Conservation (phyloP, 2,329 filamentous ascomycete species). For the Capronia coronata region DNA sequence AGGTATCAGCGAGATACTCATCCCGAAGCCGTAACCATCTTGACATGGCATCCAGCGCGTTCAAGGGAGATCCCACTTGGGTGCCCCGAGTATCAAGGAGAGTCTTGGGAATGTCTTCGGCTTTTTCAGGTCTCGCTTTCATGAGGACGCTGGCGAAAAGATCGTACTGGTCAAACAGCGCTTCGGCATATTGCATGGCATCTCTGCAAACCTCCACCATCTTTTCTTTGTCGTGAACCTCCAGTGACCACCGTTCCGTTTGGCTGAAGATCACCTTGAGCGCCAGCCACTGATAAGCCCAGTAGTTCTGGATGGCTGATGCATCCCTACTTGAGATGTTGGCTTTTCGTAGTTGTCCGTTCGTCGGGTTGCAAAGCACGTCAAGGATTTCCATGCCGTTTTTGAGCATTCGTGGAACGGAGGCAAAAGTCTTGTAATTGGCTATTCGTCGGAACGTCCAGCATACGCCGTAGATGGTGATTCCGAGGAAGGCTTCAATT, state of each 20-base stretch:
- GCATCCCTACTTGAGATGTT: conserved; percentile 55
- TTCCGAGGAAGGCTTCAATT: conserved; percentile 51
- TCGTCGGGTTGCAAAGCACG: conserved; percentile 57
- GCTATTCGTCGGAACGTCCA: conserved; percentile 52
- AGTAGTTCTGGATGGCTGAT: conserved; percentile 66
- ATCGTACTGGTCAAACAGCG: conserved; percentile 75
- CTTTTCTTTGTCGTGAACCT: conserved; percentile 60
- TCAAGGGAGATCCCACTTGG: conserved; percentile 47
- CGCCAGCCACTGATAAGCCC: conserved; percentile 76
- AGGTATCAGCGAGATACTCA: conserved; percentile 71
- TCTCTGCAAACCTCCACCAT: conserved; percentile 94
- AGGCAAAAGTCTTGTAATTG: conserved; percentile 53
- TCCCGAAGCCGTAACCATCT: conserved; percentile 90
- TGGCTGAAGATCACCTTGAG: conserved; percentile 74
- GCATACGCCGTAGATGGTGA: conserved; percentile 52
- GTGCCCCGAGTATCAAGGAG: conserved; percentile 41
- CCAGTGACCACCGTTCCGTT: conserved; percentile 74
- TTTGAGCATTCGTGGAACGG: conserved; percentile 55
- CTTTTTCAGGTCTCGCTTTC: conserved; percentile 38
- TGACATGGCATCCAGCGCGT: conserved; percentile 62
- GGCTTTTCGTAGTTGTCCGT: conserved; percentile 54
- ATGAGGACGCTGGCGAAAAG: conserved; percentile 68
- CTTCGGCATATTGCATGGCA: conserved; percentile 87
- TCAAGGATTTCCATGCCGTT: conserved; percentile 57
- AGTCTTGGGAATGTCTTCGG: conserved; percentile 47